Conservation (phyloP, 2,329 filamentous ascomycete genomes). For the Ophiostoma montium region DNA sequence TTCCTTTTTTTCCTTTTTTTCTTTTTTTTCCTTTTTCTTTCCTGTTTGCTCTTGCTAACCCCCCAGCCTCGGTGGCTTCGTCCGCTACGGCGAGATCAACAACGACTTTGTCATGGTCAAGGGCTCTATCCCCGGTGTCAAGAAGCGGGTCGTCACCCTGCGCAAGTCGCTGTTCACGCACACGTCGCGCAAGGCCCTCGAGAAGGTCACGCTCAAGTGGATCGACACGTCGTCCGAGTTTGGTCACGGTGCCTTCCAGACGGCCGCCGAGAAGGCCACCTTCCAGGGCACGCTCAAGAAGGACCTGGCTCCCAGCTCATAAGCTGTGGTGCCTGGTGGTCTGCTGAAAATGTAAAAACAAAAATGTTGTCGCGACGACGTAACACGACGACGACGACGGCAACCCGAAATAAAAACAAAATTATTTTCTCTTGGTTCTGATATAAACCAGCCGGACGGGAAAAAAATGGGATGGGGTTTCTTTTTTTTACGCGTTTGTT, state of each 20-base stretch:
- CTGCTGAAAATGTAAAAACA: background rate
- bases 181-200: slow-evolving; percentile 86
- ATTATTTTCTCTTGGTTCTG: slow-evolving; percentile 22
- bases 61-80: slow-evolving; percentile 87
- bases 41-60: slow-evolving; percentile 5
- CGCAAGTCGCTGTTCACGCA: slow-evolving; percentile 98
- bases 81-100: slow-evolving; percentile 98
- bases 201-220: slow-evolving; percentile 99
- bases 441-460: slow-evolving; percentile 13
- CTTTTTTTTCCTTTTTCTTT: background rate
- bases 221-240: slow-evolving; percentile 99
- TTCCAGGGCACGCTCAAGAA: slow-evolving; percentile 99
- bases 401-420: slow-evolving; percentile 3
- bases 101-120: slow-evolving; percentile 98
- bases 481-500: slow-evolving; percentile 2
- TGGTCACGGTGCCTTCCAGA: slow-evolving; percentile 99
- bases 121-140: slow-evolving; percentile 92
- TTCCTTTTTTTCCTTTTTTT: background rate
- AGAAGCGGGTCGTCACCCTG: slow-evolving; percentile 99
- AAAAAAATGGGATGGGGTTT: slow-evolving; percentile 6
- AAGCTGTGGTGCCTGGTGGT: slow-evolving; percentile 15
- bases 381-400: slow-evolving; percentile 7
- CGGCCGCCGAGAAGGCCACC: slow-evolving; percentile 91
- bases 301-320: slow-evolving; percentile 48
- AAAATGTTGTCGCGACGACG: slow-evolving; percentile 1